These are phyloP conservation scores for Chytridium lagenaria DNA, from an alignment of 371 early-diverging fungal species.

Conservation along the genomic window DNA sequence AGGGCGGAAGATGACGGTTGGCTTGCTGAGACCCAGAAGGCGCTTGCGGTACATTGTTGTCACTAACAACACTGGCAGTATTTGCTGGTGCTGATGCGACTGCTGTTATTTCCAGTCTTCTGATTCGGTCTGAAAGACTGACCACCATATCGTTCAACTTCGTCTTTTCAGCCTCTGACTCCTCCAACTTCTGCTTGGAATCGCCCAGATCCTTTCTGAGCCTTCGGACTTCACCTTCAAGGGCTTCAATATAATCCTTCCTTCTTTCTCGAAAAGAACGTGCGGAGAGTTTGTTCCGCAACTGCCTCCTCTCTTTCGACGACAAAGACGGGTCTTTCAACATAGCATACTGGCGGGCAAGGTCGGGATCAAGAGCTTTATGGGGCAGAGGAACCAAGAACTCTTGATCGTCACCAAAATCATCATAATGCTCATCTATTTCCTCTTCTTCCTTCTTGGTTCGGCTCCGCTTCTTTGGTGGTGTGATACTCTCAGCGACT, in stretches of 20 bases:
- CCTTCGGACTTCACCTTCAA: slow-evolving; percentile 78
- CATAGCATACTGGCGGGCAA: slow-evolving; percentile 24
- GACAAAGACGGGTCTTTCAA: slow-evolving; percentile 58
- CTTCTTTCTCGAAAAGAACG: slow-evolving; percentile 85
- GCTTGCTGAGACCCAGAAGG: neutral
- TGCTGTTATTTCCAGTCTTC: neutral
- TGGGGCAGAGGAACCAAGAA: slow-evolving; percentile 19
- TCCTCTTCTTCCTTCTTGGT: slow-evolving; percentile 25
- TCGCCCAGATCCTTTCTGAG: slow-evolving; percentile 59
- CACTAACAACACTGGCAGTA: neutral
- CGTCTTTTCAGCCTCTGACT: slow-evolving; percentile 12
- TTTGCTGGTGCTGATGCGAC: neutral
- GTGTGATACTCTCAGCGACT: neutral
- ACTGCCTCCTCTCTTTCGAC: slow-evolving; percentile 82
- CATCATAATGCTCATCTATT: neutral
- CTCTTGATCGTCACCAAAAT: neutral
- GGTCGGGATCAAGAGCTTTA: slow-evolving; percentile 29
- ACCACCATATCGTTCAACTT: neutral
- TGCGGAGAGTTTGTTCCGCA: slow-evolving; percentile 89
- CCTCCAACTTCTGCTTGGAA: slow-evolving; percentile 16
- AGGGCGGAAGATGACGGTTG: slow-evolving; percentile 1
- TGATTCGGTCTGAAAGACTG: slow-evolving; percentile 2
- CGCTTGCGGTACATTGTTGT: neutral
- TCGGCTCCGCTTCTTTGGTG: slow-evolving; percentile 1
- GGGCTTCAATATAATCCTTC: slow-evolving; percentile 84